Evolutionary conservation across 495 filamentous ascomycete genomes (phyloP), one percentile per base, ranked within the genome.

Genomic region (Xylaria telfairii): DNA sequence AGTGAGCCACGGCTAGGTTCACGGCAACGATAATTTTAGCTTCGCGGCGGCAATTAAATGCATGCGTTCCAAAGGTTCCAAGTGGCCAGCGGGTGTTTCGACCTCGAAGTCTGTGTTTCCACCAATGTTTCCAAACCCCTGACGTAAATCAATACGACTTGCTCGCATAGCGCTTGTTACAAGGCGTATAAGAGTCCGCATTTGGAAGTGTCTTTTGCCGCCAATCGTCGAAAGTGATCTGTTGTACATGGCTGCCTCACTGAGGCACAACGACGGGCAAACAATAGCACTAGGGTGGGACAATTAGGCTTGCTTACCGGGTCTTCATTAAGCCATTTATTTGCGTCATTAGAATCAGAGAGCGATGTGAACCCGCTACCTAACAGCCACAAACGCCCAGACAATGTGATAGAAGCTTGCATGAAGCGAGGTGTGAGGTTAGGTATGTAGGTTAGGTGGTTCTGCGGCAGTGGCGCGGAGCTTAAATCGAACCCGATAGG

Each of bases 151-250:
- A 49, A 47, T 56, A 64, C 72, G 72, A 73, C 67, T 65, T 69
- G 63, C 72, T 66, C 76, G 74, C 69, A 76, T 72, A 74, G 74
- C 74, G 76, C 76, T 74, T 77, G 71, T 71, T 74, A 71, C 72
- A 61, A 59, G 69, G 72, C 74, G 66, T 63, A 73, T 54, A 70
- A 65, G 69, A 73, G 37, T 51, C 56, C 65, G 13, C 53, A 59
- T 12, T 60, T n/a, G 21, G 41, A 47, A 67, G 53, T 30, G 19
- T 53, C 46, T 68, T 70, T 76, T 76, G 66, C 74, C 76, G 74
- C 76, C 76, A 73, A 68, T 76, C 69, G 69, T 49, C 60, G 53
- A 51, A 73, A 69, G 71, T 74, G 74, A 71, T 69, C 70, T 68
- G 66, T 69, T 28, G 37, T 44, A 32, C 28, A 39, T 54, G 30